These are phyloP conservation scores for Pachysandra terminalis DNA, from an alignment of 164 flowering plant genomes.

Conservation along the genomic window DNA sequence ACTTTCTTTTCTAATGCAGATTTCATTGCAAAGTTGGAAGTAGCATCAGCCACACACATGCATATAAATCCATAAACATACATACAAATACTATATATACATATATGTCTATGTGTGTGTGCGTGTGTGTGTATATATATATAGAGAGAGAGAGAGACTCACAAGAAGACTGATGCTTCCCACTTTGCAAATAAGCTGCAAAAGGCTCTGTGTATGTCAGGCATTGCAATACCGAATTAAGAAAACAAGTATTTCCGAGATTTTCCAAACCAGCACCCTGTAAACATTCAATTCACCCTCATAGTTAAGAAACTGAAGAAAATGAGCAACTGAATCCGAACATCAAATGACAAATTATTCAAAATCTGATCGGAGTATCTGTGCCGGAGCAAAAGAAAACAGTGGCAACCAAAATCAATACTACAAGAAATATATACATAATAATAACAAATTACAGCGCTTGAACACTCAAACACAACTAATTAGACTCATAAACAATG, in stretches of 20 bases:
- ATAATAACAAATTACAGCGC: too few relatives aligned
- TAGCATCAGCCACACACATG: too few relatives aligned
- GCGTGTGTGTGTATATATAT: too few relatives aligned
- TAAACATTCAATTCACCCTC: slow-evolving; percentile 9
- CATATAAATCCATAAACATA: too few relatives aligned
- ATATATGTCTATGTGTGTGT: neutral
- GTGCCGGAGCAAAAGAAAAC: neutral
- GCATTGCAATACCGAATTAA: slow-evolving; percentile 96
- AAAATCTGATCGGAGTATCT: too few relatives aligned
- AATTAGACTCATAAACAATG: neutral
- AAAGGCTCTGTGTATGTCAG: slow-evolving; percentile 95
- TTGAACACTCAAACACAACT: neutral
- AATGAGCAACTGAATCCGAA: neutral
- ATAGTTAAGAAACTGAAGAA: neutral
- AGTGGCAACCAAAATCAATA: too few relatives aligned
- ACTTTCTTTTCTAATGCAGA: too few relatives aligned
- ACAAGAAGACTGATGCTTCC: slow-evolving; percentile 90
- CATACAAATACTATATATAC: too few relatives aligned
- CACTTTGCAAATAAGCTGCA: slow-evolving; percentile 89
- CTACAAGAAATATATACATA: too few relatives aligned
- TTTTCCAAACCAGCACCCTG: slow-evolving; percentile 98
- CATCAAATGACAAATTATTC: neutral
- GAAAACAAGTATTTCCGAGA: slow-evolving; percentile 94
- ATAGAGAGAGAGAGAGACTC: slow-evolving; percentile 27
- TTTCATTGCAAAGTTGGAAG: too few relatives aligned